Percentiles rank a stretch among this genome's conserved stretches.
Evolutionary conservation across 2,329 filamentous ascomycete species (phyloP).

Genomic region (Fusarium sterilihyphosum): DNA sequence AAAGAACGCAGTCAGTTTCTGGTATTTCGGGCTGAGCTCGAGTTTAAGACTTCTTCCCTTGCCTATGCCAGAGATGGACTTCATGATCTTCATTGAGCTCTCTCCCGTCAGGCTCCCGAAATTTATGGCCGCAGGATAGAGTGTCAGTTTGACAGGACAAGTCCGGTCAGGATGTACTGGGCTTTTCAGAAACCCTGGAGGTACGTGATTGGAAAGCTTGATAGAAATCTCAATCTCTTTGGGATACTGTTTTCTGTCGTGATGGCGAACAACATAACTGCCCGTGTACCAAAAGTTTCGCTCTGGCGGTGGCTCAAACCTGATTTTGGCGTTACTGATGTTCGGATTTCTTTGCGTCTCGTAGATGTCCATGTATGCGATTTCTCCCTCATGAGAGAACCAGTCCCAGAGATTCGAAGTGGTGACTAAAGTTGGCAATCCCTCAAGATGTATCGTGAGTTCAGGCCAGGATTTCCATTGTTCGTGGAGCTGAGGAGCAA

Average conservation of each 20-base stretch:
- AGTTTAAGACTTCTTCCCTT: slow-evolving; percentile 38
- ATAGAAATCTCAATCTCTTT: slow-evolving; percentile 35
- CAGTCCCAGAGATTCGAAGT: slow-evolving; percentile 60
- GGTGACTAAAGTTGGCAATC: slow-evolving; percentile 50
- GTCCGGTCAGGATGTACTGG: slow-evolving; percentile 26
- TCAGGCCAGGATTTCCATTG: slow-evolving; percentile 51
- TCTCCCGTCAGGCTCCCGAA: slow-evolving; percentile 70
- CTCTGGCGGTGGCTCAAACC: slow-evolving; percentile 67
- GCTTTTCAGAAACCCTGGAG: slow-evolving; percentile 29
- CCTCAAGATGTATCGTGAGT: slow-evolving; percentile 46
- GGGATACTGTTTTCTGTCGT: slow-evolving; percentile 30
- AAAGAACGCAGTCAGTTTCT: slow-evolving; percentile 47
- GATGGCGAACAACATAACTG: slow-evolving; percentile 42
- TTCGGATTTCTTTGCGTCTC: not conserved
- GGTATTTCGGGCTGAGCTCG: slow-evolving; percentile 45
- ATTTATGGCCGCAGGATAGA: slow-evolving; percentile 60
- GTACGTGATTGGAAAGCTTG: not conserved
- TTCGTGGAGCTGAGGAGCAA: not conserved
- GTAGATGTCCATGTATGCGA: slow-evolving; percentile 67
- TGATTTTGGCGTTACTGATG: slow-evolving; percentile 55
- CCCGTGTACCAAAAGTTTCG: slow-evolving; percentile 60
- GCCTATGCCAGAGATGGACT: slow-evolving; percentile 38
- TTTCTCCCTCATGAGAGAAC: slow-evolving; percentile 62
- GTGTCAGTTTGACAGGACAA: slow-evolving; percentile 50
- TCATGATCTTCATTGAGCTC: slow-evolving; percentile 68